Conservation (phyloP, 129 eudicot species). For the Flaveria brownii region DNA sequence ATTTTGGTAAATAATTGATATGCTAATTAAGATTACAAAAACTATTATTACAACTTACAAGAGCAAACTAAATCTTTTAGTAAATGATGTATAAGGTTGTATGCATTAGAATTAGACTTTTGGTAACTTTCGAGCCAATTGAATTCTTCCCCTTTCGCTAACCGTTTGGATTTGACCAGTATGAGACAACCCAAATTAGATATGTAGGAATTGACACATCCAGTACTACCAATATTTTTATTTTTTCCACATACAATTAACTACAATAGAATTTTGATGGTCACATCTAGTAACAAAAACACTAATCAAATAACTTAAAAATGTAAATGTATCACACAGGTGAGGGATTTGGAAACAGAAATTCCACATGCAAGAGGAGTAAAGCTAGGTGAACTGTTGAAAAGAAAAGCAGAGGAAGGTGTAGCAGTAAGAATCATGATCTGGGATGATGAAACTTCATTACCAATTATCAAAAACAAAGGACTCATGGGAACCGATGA, state of each 20-base stretch:
- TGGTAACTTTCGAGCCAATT: not conserved
- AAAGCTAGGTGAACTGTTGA: constrained; percentile 72
- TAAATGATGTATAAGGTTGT: not conserved
- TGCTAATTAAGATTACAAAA: not conserved
- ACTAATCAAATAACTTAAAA: not conserved
- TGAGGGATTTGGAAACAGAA: constrained; percentile 72
- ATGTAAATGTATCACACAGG: constrained; percentile 37
- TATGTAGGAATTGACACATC: not conserved
- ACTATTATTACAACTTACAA: not conserved
- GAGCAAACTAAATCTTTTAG: not conserved
- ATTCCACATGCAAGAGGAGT: constrained; percentile 87
- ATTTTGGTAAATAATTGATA: not conserved
- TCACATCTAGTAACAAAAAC: constrained; percentile 8
- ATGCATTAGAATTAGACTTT: not conserved
- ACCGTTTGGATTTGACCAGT: not conserved
- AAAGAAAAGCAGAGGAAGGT: constrained; percentile 92
- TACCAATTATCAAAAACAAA: constrained; percentile 79
- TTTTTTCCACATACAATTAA: not conserved
- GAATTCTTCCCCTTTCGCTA: not conserved
- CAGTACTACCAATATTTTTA: not conserved
- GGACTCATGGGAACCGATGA: constrained; percentile 88
- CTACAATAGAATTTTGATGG: not conserved
- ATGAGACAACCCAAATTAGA: not conserved
- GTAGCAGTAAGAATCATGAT: constrained; percentile 82
- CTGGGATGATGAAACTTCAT: constrained; percentile 94